Conservation (phyloP, 768 basidiomycete genomes). For the Boletus subparvulus region DNA sequence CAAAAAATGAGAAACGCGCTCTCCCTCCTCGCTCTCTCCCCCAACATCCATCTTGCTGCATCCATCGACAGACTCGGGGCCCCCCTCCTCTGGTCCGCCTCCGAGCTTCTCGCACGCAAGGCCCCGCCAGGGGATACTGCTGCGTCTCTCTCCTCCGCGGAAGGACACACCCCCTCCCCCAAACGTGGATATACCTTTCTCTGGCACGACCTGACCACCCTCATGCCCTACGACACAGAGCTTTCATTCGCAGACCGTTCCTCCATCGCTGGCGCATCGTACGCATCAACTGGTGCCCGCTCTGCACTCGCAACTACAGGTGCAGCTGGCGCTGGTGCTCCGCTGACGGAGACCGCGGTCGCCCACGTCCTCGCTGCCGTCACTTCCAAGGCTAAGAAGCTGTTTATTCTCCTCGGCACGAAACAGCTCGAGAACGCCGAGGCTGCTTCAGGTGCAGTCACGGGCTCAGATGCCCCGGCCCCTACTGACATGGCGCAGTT, state of each 20-base stretch:
- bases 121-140: conserved; percentile 1
- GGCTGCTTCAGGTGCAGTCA: conserved; percentile 7
- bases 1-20: conserved; percentile 65
- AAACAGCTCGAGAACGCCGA: conserved; percentile 64
- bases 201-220: conserved; percentile 90
- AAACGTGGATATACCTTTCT: conserved; percentile 68
- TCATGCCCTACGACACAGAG: conserved; percentile 78
- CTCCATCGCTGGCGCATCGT: conserved; percentile 52
- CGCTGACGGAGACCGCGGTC: conserved; percentile 75
- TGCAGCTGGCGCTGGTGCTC: conserved; percentile 33
- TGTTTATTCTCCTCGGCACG: conserved; percentile 71
- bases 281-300: conserved; percentile 33
- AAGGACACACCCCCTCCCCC: conserved; percentile 11
- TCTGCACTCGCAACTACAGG: conserved; percentile 25
- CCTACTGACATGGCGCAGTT: conserved; percentile 40
- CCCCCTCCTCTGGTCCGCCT: conserved; percentile 78
- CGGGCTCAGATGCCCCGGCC: conserved; percentile 6
- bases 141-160: neutral
- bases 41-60: conserved; percentile 77
- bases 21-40: conserved; percentile 67
- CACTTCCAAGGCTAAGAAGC: conserved; percentile 79
- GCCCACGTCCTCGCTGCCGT: conserved; percentile 84
- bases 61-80: conserved; percentile 88
- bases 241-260: conserved; percentile 65
- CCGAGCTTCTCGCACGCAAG: conserved; percentile 60